Evolutionary conservation across 345 rosid genomes (phyloP).

Genomic region (Diplotaxis tenuifolia): DNA sequence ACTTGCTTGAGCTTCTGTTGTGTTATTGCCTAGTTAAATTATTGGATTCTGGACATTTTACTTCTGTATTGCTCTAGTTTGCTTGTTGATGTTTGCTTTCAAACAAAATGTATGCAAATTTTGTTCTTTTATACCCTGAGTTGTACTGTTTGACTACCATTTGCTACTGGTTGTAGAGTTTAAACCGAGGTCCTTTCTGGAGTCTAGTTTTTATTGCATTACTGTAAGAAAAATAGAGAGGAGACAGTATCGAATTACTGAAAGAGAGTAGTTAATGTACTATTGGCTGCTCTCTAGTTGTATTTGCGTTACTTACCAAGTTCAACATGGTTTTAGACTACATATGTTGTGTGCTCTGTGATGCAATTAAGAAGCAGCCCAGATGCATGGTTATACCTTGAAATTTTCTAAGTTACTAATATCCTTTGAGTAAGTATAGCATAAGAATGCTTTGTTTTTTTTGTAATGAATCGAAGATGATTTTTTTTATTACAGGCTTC

Average conservation of each 20-base stretch:
- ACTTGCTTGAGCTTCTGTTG: background rate
- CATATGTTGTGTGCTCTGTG: slow-evolving; percentile 3
- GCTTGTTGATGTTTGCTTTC: background rate
- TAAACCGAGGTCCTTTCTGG: background rate
- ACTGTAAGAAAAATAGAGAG: background rate
- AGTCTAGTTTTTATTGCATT: background rate
- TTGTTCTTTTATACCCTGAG: background rate
- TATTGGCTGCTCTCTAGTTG: background rate
- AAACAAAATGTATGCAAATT: background rate
- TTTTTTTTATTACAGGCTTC: slow-evolving; percentile 58
- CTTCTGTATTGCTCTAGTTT: background rate
- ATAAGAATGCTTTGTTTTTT: background rate
- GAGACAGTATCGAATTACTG: background rate
- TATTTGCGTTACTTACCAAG: background rate
- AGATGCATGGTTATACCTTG: background rate
- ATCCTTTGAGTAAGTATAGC: background rate
- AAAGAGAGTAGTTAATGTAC: background rate
- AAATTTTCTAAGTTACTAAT: background rate
- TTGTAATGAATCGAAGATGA: background rate
- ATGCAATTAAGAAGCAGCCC: background rate
- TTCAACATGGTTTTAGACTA: background rate
- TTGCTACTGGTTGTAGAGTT: background rate
- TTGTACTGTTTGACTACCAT: background rate
- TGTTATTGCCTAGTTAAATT: background rate
- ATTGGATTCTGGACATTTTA: background rate